These are phyloP conservation scores for Apophysomyces elegans DNA, from an alignment of 371 early-diverging fungal species.

Conservation along the genomic window DNA sequence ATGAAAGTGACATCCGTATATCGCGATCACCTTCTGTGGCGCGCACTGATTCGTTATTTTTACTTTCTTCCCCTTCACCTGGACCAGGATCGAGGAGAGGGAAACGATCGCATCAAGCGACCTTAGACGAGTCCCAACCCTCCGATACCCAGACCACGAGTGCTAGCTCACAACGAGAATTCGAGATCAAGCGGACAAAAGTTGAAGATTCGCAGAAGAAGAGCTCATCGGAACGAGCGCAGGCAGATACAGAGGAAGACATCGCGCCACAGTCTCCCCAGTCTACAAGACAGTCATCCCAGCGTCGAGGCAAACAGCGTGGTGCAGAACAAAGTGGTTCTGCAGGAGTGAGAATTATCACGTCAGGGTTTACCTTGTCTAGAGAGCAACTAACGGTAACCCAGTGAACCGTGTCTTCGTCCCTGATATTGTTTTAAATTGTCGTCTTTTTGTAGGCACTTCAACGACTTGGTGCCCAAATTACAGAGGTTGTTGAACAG, in stretches of 20 bases:
- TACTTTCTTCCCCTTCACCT: background rate
- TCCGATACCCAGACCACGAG: slow-evolving; percentile 42
- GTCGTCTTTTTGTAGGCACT: slow-evolving; percentile 4
- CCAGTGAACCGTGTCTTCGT: background rate
- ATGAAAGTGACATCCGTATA: background rate
- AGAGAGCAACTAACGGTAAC: slow-evolving; percentile 8
- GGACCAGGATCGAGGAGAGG: background rate
- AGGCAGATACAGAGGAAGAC: background rate
- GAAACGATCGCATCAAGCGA: slow-evolving; percentile 10
- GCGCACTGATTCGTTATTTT: background rate
- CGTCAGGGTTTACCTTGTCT: background rate
- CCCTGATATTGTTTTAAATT: background rate
- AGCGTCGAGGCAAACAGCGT: background rate
- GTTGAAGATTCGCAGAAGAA: background rate
- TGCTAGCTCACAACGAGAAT: slow-evolving; percentile 56
- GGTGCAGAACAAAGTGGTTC: background rate
- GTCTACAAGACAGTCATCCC: background rate
- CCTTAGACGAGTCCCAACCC: slow-evolving; percentile 56
- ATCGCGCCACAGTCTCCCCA: background rate
- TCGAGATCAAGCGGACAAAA: slow-evolving; percentile 33
- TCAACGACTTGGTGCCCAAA: slow-evolving; percentile 14
- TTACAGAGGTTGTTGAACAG: slow-evolving; percentile 13
- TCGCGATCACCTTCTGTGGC: background rate
- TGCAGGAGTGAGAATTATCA: too few relatives aligned
- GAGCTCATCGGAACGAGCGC: background rate